Evolutionary conservation across 441 rosid species (phyloP).

Genomic region (Euphorbia schlechtendalii): DNA sequence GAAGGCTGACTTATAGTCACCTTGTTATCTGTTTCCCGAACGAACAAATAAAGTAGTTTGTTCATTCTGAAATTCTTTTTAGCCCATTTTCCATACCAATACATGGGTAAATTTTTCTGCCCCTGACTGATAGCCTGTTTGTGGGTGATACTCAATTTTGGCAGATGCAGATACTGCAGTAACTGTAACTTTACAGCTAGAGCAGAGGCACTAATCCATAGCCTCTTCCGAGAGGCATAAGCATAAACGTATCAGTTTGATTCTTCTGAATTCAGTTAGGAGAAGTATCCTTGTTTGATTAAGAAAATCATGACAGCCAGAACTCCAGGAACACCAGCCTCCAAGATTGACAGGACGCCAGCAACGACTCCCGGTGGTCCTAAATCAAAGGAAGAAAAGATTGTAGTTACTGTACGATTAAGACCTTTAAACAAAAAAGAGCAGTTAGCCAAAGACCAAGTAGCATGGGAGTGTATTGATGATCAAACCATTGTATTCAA

Average conservation of each 20-base stretch:
- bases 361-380: constrained; percentile 77
- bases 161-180: constrained; percentile 9
- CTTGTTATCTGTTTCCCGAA: background rate
- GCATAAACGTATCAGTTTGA: constrained; percentile 7
- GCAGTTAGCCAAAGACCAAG: constrained; percentile 73
- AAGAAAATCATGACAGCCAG: constrained; percentile 37
- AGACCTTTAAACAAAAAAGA: constrained; percentile 92
- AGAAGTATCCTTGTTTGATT: background rate
- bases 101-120: background rate
- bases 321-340: constrained; percentile 84
- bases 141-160: constrained; percentile 9
- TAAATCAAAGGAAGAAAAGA: constrained; percentile 83
- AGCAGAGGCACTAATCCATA: background rate
- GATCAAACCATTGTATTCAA: constrained; percentile 67
- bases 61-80: background rate
- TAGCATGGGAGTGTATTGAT: constrained; percentile 91
- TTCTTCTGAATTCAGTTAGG: constrained; percentile 6
- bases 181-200: constrained; percentile 3
- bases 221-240: constrained; percentile 20
- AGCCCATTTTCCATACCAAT: background rate
- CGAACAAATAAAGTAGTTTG: background rate
- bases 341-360: constrained; percentile 61
- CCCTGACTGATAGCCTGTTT: background rate
- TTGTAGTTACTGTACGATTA: constrained; percentile 87
- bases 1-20: background rate